phyloP scores from a whole-genome alignment of 495 filamentous ascomycete genomes.

The Penicillium crystallinum region DNA sequence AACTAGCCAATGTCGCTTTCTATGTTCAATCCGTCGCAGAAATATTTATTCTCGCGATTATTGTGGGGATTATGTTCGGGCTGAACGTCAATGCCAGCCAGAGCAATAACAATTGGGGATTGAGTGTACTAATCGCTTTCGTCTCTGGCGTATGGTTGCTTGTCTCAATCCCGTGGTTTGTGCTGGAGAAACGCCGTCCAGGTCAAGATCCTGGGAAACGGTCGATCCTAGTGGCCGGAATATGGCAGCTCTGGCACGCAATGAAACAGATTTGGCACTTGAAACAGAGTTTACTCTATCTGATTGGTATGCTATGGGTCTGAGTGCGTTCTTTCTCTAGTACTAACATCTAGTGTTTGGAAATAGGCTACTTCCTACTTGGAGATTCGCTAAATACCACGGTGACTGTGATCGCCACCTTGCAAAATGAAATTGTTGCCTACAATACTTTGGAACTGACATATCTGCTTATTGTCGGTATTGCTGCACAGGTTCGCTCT shows the following conservation, averaged over 20 bases:
- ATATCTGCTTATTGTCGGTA: slow-evolving; percentile 59
- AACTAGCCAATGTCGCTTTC: slow-evolving; percentile 56
- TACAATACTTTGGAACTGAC: slow-evolving; percentile 58
- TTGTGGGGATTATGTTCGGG: slow-evolving; percentile 59
- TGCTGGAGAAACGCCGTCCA: slow-evolving; percentile 56
- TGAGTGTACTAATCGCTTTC: slow-evolving; percentile 61
- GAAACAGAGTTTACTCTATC: slow-evolving; percentile 59
- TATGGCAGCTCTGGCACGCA: slow-evolving; percentile 56
- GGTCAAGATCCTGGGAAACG: slow-evolving; percentile 47
- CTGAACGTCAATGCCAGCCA: slow-evolving; percentile 52
- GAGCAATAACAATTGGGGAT: slow-evolving; percentile 59
- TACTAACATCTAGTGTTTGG: neutral
- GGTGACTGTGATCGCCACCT: slow-evolving; percentile 58
- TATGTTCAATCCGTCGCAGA: slow-evolving; percentile 57
- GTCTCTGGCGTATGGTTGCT: slow-evolving; percentile 58
- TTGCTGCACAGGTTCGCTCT: slow-evolving; percentile 47
- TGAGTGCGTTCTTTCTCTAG: neutral
- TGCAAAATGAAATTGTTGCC: slow-evolving; percentile 57
- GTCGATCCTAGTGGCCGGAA: slow-evolving; percentile 49
- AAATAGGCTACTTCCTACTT: slow-evolving; percentile 57
- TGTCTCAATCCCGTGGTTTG: slow-evolving; percentile 58
- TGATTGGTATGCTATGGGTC: slow-evolving; percentile 42
- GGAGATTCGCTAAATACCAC: slow-evolving; percentile 63
- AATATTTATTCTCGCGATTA: slow-evolving; percentile 55
- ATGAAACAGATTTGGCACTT: slow-evolving; percentile 55